Conservation (phyloP, 2,329 filamentous ascomycete species). For the Fusarium sp. region DNA sequence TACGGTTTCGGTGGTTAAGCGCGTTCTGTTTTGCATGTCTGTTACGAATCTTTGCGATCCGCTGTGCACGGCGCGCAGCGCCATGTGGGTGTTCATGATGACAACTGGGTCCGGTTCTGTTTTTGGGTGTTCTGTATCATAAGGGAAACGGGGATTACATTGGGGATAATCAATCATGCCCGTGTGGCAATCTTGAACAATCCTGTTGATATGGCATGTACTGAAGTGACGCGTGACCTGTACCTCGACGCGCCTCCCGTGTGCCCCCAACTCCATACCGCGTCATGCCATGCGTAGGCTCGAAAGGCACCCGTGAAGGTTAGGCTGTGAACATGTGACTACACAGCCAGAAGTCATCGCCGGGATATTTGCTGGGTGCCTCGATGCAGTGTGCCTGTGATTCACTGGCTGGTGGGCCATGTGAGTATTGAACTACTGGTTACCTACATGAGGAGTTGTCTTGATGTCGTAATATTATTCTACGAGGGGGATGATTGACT, state of each 20-base stretch:
- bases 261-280: not conserved
- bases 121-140: slow-evolving; percentile 57
- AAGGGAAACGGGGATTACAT: slow-evolving; percentile 52
- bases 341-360: not conserved
- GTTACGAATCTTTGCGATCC: slow-evolving; percentile 48
- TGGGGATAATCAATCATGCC: slow-evolving; percentile 48
- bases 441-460: not conserved
- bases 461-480: not conserved
- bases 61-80: slow-evolving; percentile 27
- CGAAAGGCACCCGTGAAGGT: not conserved
- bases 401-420: not conserved
- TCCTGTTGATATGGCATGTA: not conserved
- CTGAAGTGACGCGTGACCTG: not conserved
- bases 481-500: not conserved
- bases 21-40: slow-evolving; percentile 44
- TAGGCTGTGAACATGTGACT: not conserved
- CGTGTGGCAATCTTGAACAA: slow-evolving; percentile 42
- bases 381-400: not conserved
- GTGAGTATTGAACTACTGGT: not conserved
- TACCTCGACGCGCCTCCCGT: not conserved
- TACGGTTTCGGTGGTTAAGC: slow-evolving; percentile 89
- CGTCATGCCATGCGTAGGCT: not conserved
- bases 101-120: slow-evolving; percentile 53
- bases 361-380: not conserved
- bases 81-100: slow-evolving; percentile 53